Conservation (phyloP, 139 green algal genomes). For the Tetradesmus lagerheimii region DNA sequence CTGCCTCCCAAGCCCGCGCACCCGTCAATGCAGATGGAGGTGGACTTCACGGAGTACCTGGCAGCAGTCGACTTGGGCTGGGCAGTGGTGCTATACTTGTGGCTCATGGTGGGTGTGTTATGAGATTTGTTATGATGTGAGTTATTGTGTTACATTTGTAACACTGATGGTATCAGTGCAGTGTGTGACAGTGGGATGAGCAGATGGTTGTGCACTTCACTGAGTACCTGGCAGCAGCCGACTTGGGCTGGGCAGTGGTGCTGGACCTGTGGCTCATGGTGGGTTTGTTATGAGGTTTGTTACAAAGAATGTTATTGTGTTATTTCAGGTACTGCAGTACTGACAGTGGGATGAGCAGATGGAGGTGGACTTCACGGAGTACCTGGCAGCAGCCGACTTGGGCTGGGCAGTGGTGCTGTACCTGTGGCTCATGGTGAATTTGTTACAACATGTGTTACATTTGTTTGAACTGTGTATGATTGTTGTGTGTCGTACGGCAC, state of each 20-base stretch:
- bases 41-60: background rate
- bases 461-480: too few relatives aligned
- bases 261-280: background rate
- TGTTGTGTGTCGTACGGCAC: too few relatives aligned
- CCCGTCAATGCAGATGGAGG: background rate
- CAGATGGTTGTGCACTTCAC: background rate
- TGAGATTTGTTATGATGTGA: too few relatives aligned
- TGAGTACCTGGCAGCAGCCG: background rate
- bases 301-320: too few relatives aligned
- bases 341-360: too few relatives aligned
- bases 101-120: constrained; percentile 31
- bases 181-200: background rate
- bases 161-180: too few relatives aligned
- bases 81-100: constrained; percentile 40
- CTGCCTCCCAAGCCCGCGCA: background rate
- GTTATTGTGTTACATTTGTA: too few relatives aligned
- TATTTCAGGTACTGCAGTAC: too few relatives aligned
- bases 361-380: background rate
- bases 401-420: constrained; percentile 37
- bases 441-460: too few relatives aligned
- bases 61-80: background rate
- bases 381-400: background rate
- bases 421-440: constrained; percentile 36
- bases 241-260: constrained; percentile 7
- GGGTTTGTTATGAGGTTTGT: background rate